A percentile compares a stretch with the other conserved stretches of the same genome.
phyloP scores from a whole-genome alignment of 1,284 basidiomycete genomes.

The Trichosporon asahii region DNA sequence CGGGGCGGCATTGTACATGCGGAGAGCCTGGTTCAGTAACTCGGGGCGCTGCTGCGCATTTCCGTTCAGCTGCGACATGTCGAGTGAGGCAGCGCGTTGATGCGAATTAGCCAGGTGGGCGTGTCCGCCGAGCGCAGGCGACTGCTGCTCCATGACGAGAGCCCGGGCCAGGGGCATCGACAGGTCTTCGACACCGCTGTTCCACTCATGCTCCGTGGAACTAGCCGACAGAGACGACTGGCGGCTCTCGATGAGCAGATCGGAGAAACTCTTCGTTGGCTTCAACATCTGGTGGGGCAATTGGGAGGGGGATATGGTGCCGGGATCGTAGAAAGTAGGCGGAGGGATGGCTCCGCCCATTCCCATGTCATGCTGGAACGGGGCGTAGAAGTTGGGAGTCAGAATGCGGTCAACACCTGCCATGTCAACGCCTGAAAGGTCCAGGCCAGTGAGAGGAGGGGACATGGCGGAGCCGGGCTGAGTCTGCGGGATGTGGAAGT shows the following conservation, averaged over 20 bases:
- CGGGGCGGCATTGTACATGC: slow-evolving; percentile 67
- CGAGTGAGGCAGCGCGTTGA: not conserved
- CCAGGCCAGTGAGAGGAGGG: slow-evolving; percentile 6
- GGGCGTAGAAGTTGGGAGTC: slow-evolving; percentile 24
- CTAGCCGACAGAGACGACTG: slow-evolving; percentile 39
- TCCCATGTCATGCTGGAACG: slow-evolving; percentile 8
- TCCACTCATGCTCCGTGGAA: slow-evolving; percentile 39
- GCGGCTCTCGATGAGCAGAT: slow-evolving; percentile 38
- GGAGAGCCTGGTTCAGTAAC: slow-evolving; percentile 26
- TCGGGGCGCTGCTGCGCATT: slow-evolving; percentile 8
- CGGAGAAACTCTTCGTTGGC: slow-evolving; percentile 38
- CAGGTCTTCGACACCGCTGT: slow-evolving; percentile 31
- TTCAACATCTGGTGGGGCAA: slow-evolving; percentile 35
- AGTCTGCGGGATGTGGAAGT: not conserved
- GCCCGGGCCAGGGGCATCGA: slow-evolving; percentile 28
- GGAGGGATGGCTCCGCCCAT: slow-evolving; percentile 8
- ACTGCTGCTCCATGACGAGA: slow-evolving; percentile 22
- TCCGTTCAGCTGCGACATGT: slow-evolving; percentile 7
- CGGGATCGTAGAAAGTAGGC: slow-evolving; percentile 18
- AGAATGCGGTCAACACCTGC: slow-evolving; percentile 21
- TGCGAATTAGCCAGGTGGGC: slow-evolving; percentile 3
- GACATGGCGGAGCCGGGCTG: slow-evolving; percentile 6
- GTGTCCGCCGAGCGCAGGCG: not conserved
- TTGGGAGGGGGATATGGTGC: slow-evolving; percentile 42
- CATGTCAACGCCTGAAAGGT: slow-evolving; percentile 9